Evolutionary conservation across 83 land plant genomes (phyloP), one percentile per base, ranked within the genome.

Genomic region (Picea abies): DNA sequence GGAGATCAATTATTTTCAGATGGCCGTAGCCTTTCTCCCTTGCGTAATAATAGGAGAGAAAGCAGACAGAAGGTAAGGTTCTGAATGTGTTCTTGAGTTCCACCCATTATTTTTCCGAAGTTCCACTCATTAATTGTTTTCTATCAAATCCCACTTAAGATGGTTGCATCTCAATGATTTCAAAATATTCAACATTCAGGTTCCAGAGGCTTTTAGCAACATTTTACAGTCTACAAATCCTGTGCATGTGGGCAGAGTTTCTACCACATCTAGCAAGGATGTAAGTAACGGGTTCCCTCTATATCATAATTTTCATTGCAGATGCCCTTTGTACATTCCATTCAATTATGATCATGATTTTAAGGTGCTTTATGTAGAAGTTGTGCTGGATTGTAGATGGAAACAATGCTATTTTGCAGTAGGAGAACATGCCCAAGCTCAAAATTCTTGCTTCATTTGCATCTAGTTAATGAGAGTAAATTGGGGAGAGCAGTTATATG

Each of bases 1-100:
- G 97, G 93, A 41, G 95, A 94, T 76, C 77, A 70, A 25, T 64
- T 87, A 35, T 94, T 94, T 79, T 87, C 91, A 68, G 93, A 91
- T 88, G 84, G 87, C 44, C 78, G 19, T 8, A 81, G 76, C 64
- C 83, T 85, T 44, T 77, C 87, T 35, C 78, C 84, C 8, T 81
- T 87, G 23, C 86, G 88, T 64, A 79, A 82, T 79, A 85, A 62
- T 66, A 76, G 71, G 22, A 81, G 85, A 79, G 90, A 85, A 49
- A 83, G 81, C 44, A 90, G 82, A 56, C 84, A 90, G 17, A 90
- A 88, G 84, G 91, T 84, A 82, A 58, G 16, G 60, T 58, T 58
- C 16, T 58, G 60, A 14, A 58, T 58, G 60, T 58, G 60, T 58
- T 58, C 60, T 14, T 58, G 60, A 69, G 37, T 29, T 44, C 25